Evolutionary conservation across 2,329 filamentous ascomycete genomes (phyloP), one percentile per base, ranked within the genome.

Genomic region (Fusarium sp.): DNA sequence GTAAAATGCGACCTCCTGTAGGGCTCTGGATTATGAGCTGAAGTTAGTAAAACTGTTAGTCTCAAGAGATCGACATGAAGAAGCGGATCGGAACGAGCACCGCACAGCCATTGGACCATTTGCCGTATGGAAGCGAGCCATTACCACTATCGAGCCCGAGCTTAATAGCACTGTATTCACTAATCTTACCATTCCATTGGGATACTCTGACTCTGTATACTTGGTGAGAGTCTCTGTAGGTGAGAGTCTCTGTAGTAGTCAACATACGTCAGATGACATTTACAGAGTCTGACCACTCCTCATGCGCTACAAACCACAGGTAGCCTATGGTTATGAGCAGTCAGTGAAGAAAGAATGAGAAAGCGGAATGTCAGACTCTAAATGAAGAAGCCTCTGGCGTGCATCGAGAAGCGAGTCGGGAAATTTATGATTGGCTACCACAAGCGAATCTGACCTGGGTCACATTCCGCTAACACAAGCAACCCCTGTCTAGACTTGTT

Each of bases 401-500:
- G 73, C 74, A 75, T 75, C 66, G 60, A 72, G 67, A 77, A 77
- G 76, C 76, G 77, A 78, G 75, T 67, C 74, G 74, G 71, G 64
- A 67, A 75, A 70, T 75, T 75, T 74, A 60, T 78, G 65, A 78
- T 78, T 78, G 77, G 75, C 10, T 45, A 49, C 46, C 48, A 42
- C 64, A 78, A 77, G 76, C 77, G 77, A 78, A 75, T 59, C 56
- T 60, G 69, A 69, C 67, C 53, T 66, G 60, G 64, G 56, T 61
- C 50, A 52, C 65, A 73, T 75, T 76, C 73, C 73, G 72, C 73
- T 57, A 72, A 69, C 55, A 45, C 55, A 66, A 55, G 27, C 48
- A 44, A 38, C 48, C 61, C 67, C 61, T 33, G 61, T 61, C 67
- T 44, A 58, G 50, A 33, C 59, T 44, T 20, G 35, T 30, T 41